phyloP scores from a whole-genome alignment of 208 protist genomes.

The Leishmania braziliensis region DNA sequence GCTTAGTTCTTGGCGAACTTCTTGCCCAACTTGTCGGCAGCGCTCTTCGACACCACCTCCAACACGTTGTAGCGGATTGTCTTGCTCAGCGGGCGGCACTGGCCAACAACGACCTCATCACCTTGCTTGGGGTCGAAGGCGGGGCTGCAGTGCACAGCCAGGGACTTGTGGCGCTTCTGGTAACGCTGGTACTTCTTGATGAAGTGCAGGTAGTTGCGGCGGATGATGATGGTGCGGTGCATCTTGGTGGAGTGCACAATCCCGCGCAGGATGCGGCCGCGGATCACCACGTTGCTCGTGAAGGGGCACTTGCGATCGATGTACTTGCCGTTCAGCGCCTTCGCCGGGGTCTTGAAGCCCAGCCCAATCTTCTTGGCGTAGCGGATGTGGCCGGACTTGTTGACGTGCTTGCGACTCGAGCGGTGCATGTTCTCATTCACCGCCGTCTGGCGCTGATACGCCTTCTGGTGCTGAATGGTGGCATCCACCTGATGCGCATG shows the following conservation, averaged over 20 bases:
- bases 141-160: slow-evolving; percentile 99
- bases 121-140: slow-evolving; percentile 98
- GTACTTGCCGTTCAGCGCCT: slow-evolving; percentile 98
- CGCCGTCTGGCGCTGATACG: slow-evolving; percentile 92
- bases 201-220: slow-evolving; percentile 99
- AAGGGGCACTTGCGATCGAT: slow-evolving; percentile 99
- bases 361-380: slow-evolving; percentile 94
- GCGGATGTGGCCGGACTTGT: slow-evolving; percentile 88
- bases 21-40: slow-evolving; percentile 87
- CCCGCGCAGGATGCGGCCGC: slow-evolving; percentile 98
- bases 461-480: slow-evolving; percentile 92
- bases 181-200: slow-evolving; percentile 99
- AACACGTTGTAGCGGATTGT: slow-evolving; percentile 99
- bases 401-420: slow-evolving; percentile 54
- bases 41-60: slow-evolving; percentile 90
- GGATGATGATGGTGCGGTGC: slow-evolving; percentile 98
- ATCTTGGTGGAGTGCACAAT: slow-evolving; percentile 99
- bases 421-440: slow-evolving; percentile 92
- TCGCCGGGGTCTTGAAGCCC: slow-evolving; percentile 99
- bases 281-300: slow-evolving; percentile 99
- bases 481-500: slow-evolving; percentile 72
- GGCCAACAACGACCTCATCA: slow-evolving; percentile 98
- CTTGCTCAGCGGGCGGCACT: slow-evolving; percentile 99
- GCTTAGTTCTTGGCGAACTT: slow-evolving; percentile 88
- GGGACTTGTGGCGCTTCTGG: slow-evolving; percentile 99